These are phyloP conservation scores for Corinectria fuckeliana DNA, from an alignment of 2,329 filamentous ascomycete genomes.

Conservation along the genomic window DNA sequence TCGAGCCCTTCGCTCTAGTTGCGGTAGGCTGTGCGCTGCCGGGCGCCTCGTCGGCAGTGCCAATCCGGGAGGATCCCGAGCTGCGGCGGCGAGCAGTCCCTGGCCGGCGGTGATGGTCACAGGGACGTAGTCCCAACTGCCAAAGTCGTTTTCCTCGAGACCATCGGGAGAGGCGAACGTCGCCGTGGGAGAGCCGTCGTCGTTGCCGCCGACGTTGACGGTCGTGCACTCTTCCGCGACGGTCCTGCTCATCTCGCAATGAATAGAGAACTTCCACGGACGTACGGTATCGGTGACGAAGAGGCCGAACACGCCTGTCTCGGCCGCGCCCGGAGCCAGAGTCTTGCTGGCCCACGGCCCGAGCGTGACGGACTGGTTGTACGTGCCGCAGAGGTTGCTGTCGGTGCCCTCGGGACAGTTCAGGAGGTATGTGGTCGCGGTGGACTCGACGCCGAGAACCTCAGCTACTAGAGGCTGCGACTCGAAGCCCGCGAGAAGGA, in stretches of 20 bases:
- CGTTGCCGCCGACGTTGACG: slow-evolving; percentile 11
- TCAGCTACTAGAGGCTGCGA: neutral
- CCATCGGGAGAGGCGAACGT: neutral
- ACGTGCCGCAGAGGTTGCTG: slow-evolving; percentile 2
- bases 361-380: slow-evolving; percentile 4
- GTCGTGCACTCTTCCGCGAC: slow-evolving; percentile 4
- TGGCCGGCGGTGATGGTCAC: slow-evolving; percentile 18
- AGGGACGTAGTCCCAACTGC: neutral
- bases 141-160: neutral
- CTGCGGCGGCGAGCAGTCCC: slow-evolving; percentile 6
- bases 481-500: neutral
- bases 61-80: neutral
- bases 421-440: slow-evolving; percentile 15
- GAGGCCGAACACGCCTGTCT: slow-evolving; percentile 9
- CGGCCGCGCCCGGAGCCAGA: neutral
- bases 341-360: slow-evolving; percentile 25
- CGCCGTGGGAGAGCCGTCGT: neutral
- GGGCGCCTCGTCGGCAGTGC: neutral
- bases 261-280: slow-evolving; percentile 4
- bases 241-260: slow-evolving; percentile 12
- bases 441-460: slow-evolving; percentile 11
- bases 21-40: neutral
- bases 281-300: neutral
- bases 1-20: neutral
- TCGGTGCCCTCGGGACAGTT: slow-evolving; percentile 12